Evolutionary conservation across 2,329 filamentous ascomycete species (phyloP).

Genomic region (Monosporascus ibericus): DNA sequence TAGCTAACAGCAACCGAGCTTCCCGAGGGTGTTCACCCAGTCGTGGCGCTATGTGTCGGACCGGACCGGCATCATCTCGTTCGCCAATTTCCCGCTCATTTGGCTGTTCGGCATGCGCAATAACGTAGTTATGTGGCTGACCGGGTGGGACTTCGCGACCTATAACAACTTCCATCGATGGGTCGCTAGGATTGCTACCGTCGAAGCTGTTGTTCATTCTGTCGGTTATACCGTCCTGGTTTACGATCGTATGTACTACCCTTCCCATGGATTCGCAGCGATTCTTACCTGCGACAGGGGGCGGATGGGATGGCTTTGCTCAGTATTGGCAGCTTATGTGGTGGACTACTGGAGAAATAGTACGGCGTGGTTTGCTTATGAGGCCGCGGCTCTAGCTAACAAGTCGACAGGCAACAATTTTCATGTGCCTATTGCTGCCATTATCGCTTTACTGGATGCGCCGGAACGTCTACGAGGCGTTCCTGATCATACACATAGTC

Average conservation of each 20-base stretch:
- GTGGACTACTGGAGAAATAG: slow-evolving; percentile 44
- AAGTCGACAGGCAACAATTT: slow-evolving; percentile 29
- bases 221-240: slow-evolving; percentile 49
- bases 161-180: slow-evolving; percentile 65
- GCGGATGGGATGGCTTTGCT: slow-evolving; percentile 29
- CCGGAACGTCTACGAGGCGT: slow-evolving; percentile 45
- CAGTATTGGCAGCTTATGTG: slow-evolving; percentile 37
- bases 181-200: slow-evolving; percentile 55
- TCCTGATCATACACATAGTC: slow-evolving; percentile 44
- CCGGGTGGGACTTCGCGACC: slow-evolving; percentile 62
- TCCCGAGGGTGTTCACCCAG: slow-evolving; percentile 27
- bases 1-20: slow-evolving; percentile 23
- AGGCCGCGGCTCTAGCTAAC: neutral
- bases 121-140: slow-evolving; percentile 59
- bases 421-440: slow-evolving; percentile 38
- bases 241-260: slow-evolving; percentile 23
- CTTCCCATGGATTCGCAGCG: neutral
- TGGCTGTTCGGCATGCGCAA: slow-evolving; percentile 65
- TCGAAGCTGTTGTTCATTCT: slow-evolving; percentile 58
- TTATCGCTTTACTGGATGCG: slow-evolving; percentile 48
- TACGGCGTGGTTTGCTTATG: slow-evolving; percentile 15
- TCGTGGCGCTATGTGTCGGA: slow-evolving; percentile 52
- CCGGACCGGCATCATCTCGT: slow-evolving; percentile 57
- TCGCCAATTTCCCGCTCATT: slow-evolving; percentile 57
- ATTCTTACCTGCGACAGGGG: slow-evolving; percentile 10